Percentiles rank a stretch among this genome's conserved stretches.
Conservation (phyloP, 768 basidiomycete species). For the Mycena sanguinolenta region DNA sequence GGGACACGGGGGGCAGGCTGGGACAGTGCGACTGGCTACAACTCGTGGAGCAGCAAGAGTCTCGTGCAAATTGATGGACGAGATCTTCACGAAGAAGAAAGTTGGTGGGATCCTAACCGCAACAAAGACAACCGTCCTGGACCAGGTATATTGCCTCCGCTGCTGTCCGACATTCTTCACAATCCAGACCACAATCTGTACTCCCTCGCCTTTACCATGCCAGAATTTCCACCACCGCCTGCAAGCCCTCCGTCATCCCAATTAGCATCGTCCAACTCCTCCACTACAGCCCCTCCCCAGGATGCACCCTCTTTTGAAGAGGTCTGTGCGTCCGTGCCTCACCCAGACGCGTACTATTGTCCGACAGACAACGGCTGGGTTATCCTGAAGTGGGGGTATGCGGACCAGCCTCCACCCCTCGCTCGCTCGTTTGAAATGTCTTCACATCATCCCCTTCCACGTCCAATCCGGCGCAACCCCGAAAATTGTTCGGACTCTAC, state of each 20-base stretch:
- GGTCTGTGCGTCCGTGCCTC: conserved; percentile 77
- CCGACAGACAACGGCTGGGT: conserved; percentile 88
- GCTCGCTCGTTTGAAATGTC: conserved; percentile 64
- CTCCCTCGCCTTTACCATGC: conserved; percentile 48
- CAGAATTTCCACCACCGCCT: conserved; percentile 27
- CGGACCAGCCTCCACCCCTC: conserved; percentile 71
- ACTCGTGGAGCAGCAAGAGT: conserved; percentile 32
- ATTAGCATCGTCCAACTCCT: conserved; percentile 30
- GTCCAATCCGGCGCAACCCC: conserved; percentile 54
- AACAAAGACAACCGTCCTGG: conserved; percentile 69
- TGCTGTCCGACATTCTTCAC: conserved; percentile 77
- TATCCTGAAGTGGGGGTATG: conserved; percentile 77
- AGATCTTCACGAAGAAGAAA: conserved; percentile 68
- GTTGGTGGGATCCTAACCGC: conserved; percentile 77
- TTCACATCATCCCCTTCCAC: conserved; percentile 64
- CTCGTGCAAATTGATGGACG: conserved; percentile 70
- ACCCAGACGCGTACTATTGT: conserved; percentile 88
- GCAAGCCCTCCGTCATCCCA: conserved; percentile 27
- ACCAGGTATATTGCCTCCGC: conserved; percentile 76
- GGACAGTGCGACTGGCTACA: conserved; percentile 25
- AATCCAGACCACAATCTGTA: conserved; percentile 80
- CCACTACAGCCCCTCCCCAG: conserved; percentile 41
- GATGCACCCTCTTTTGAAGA: conserved; percentile 70
- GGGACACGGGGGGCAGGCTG: conserved; percentile 38
- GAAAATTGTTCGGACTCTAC: conserved; percentile 34